Conservation (phyloP, 148 eudicot species). For the Gaultheria prostrata region DNA sequence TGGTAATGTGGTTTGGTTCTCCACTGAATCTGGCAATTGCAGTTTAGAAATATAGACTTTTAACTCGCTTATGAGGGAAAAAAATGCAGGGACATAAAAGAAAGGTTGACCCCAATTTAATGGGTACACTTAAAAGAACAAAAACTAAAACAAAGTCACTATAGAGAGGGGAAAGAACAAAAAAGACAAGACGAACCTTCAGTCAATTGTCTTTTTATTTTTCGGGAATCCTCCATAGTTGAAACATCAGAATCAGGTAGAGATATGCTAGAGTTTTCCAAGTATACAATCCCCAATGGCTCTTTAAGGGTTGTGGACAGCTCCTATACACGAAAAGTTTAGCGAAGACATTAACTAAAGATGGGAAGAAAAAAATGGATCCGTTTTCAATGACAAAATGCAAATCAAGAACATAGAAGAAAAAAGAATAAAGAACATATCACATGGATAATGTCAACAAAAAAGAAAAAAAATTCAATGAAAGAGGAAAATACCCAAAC, state of each 20-base stretch:
- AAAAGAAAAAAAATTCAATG: neutral
- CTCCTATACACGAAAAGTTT: constrained; percentile 39
- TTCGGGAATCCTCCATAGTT: constrained; percentile 29
- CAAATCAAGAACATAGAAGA: too few relatives aligned
- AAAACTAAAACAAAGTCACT: neutral
- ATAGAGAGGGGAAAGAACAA: neutral
- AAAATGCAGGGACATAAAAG: neutral
- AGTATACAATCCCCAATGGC: constrained; percentile 52
- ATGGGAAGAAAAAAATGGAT: too few relatives aligned
- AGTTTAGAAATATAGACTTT: neutral
- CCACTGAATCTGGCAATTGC: constrained; percentile 26
- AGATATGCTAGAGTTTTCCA: constrained; percentile 30
- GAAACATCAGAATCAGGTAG: constrained; percentile 23
- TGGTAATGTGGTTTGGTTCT: constrained; percentile 31
- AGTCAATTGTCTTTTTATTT: constrained; percentile 47
- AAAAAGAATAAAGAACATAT: neutral
- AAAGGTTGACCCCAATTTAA: neutral
- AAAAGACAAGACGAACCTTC: constrained; percentile 39
- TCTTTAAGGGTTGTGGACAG: constrained; percentile 41
- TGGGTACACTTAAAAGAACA: neutral
- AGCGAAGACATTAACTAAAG: neutral
- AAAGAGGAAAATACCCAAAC: neutral
- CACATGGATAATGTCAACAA: neutral
- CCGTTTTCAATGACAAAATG: too few relatives aligned
- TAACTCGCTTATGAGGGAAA: neutral